Evolutionary conservation across 2,329 filamentous ascomycete genomes (phyloP).

Genomic region (Neopestalotiopsis clavispora): DNA sequence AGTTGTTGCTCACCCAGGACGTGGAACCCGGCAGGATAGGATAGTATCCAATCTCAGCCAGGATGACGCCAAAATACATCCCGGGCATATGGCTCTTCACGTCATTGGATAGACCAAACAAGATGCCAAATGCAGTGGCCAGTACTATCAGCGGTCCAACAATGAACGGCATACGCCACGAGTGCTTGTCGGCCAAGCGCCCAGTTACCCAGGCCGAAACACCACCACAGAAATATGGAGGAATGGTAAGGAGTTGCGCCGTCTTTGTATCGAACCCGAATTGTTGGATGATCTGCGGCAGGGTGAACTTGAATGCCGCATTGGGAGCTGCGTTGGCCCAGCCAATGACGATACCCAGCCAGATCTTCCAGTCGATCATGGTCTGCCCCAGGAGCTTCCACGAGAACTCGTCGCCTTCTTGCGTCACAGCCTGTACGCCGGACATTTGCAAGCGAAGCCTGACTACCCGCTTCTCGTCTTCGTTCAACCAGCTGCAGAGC

Average conservation of each 20-base stretch:
- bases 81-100: not conserved
- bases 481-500: conserved; percentile 49
- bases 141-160: conserved; percentile 29
- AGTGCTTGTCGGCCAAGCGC: conserved; percentile 34
- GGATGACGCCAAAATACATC: conserved; percentile 28
- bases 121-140: conserved; percentile 32
- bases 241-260: conserved; percentile 27
- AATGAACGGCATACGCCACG: conserved; percentile 37
- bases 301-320: conserved; percentile 35
- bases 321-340: conserved; percentile 35
- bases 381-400: conserved; percentile 34
- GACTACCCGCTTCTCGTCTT: conserved; percentile 42
- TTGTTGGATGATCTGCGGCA: conserved; percentile 42
- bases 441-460: conserved; percentile 23
- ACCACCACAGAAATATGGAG: conserved; percentile 25
- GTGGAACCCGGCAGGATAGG: conserved; percentile 34
- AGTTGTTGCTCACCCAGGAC: conserved; percentile 36
- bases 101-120: conserved; percentile 25
- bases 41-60: conserved; percentile 34
- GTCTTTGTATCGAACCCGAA: conserved; percentile 44
- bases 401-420: conserved; percentile 19
- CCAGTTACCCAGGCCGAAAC: conserved; percentile 34
- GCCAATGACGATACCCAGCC: conserved; percentile 36
- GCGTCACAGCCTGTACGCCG: conserved; percentile 17
- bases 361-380: conserved; percentile 47